Conservation (phyloP, 345 rosid species). For the Hibiscus trionum region DNA sequence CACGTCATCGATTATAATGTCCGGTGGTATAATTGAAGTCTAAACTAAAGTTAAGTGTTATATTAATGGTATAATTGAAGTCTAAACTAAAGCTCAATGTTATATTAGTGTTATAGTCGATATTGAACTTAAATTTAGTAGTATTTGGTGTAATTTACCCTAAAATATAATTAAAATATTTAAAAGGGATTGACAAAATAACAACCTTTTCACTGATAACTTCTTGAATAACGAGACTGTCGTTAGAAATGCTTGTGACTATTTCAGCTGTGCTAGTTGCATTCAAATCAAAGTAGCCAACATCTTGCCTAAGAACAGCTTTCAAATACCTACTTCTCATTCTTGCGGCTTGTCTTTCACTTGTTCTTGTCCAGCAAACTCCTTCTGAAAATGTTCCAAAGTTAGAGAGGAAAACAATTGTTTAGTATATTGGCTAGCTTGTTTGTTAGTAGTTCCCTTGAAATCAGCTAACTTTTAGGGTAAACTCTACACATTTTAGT, state of each 20-base stretch:
- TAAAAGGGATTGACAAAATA: background rate
- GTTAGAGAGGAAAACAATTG: background rate
- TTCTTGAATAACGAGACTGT: slow-evolving; percentile 71
- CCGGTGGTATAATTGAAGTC: no score
- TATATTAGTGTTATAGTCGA: no score
- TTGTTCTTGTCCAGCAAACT: slow-evolving; percentile 81
- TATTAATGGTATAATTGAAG: no score
- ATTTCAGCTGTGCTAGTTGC: slow-evolving; percentile 63
- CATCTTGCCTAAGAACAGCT: slow-evolving; percentile 82
- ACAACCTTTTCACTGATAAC: slow-evolving; percentile 66
- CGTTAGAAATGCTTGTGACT: slow-evolving; percentile 66
- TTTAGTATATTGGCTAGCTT: background rate
- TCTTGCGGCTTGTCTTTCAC: slow-evolving; percentile 69
- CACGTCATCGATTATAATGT: no score
- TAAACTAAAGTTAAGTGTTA: no score
- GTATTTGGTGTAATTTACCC: no score
- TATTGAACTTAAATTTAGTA: no score
- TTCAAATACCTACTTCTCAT: slow-evolving; percentile 68
- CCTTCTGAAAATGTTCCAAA: slow-evolving; percentile 37
- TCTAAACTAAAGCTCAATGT: no score
- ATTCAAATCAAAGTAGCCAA: slow-evolving; percentile 68
- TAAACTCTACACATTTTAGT: background rate
- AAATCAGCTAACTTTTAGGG: background rate
- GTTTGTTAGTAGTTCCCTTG: no score
- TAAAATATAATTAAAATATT: background rate